Conservation (phyloP, 768 basidiomycete species). For the Lentinula sp. region DNA sequence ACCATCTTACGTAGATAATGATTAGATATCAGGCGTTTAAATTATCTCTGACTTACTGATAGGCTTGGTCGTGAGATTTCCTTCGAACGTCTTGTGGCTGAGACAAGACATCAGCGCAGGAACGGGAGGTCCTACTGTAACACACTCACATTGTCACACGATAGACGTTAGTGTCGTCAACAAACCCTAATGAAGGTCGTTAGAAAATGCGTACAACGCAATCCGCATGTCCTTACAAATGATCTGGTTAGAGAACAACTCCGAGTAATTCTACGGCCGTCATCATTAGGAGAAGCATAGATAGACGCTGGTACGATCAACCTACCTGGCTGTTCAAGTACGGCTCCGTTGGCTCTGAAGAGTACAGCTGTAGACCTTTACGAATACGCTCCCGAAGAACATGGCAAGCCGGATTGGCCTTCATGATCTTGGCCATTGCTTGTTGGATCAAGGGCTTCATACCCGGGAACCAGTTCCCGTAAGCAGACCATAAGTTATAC, state of each 20-base stretch:
- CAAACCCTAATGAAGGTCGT: constrained; percentile 61
- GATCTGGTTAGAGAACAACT: constrained; percentile 97
- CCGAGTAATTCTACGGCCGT: constrained; percentile 71
- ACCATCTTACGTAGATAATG: constrained; percentile 47
- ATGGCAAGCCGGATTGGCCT: constrained; percentile 97
- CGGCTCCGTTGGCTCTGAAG: constrained; percentile 98
- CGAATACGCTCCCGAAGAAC: constrained; percentile 98
- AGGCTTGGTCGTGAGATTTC: constrained; percentile 98
- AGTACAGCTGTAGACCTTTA: constrained; percentile 97
- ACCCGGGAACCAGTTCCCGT: constrained; percentile 99
- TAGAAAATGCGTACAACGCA: neutral
- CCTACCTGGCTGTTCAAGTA: constrained; percentile 90
- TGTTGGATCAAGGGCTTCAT: constrained; percentile 97
- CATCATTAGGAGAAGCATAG: constrained; percentile 2
- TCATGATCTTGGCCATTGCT: constrained; percentile 99
- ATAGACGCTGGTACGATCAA: neutral
- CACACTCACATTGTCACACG: constrained; percentile 79
- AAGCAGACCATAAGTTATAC: constrained; percentile 97
- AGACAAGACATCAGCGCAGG: constrained; percentile 11
- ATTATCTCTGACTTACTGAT: constrained; percentile 56
- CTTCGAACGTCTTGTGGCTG: constrained; percentile 98
- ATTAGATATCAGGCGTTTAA: neutral
- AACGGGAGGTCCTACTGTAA: neutral
- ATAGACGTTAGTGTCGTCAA: constrained; percentile 99
- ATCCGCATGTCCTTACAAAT: constrained; percentile 50